Conservation (phyloP, 805 yeast species). For the Candida methanosorbosa region DNA sequence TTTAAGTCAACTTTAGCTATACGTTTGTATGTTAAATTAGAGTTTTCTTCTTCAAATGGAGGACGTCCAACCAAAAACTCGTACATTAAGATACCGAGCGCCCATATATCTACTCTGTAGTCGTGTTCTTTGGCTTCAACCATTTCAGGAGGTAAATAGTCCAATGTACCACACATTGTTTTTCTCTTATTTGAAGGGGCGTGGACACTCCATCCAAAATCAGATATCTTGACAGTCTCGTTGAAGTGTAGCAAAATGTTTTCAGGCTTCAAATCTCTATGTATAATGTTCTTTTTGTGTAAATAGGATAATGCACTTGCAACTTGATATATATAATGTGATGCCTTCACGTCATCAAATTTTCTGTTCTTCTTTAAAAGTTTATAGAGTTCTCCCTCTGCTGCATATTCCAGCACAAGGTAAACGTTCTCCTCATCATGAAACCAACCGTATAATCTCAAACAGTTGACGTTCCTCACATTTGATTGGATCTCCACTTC, state of each 20-base stretch:
- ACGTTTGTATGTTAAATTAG: conserved; percentile 69
- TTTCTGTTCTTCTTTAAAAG: conserved; percentile 56
- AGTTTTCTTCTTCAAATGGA: conserved; percentile 81
- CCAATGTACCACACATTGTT: conserved; percentile 92
- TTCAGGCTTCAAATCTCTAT: conserved; percentile 92
- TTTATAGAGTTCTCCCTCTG: conserved; percentile 81
- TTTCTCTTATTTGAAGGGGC: conserved; percentile 49
- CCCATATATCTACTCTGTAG: conserved; percentile 81
- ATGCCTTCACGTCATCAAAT: conserved; percentile 66
- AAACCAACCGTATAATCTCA: conserved; percentile 80
- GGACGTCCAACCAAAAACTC: conserved; percentile 86
- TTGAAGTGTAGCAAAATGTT: conserved; percentile 73
- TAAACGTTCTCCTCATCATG: conserved; percentile 76
- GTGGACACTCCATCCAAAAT: conserved; percentile 94
- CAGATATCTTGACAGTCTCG: conserved; percentile 76
- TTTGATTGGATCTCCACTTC: conserved; percentile 88
- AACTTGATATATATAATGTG: conserved; percentile 75
- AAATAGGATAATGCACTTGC: conserved; percentile 71
- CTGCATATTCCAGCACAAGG: conserved; percentile 74
- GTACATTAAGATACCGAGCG: conserved; percentile 78
- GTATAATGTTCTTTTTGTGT: conserved; percentile 75
- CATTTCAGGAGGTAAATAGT: conserved; percentile 93
- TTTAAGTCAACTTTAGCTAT: conserved; percentile 70
- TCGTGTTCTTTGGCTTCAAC: conserved; percentile 78
- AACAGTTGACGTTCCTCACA: conserved; percentile 68